Evolutionary conservation across 73 alveolate genomes (phyloP), one percentile per base, ranked within the genome.

Genomic region (Blepharisma japonicum): DNA sequence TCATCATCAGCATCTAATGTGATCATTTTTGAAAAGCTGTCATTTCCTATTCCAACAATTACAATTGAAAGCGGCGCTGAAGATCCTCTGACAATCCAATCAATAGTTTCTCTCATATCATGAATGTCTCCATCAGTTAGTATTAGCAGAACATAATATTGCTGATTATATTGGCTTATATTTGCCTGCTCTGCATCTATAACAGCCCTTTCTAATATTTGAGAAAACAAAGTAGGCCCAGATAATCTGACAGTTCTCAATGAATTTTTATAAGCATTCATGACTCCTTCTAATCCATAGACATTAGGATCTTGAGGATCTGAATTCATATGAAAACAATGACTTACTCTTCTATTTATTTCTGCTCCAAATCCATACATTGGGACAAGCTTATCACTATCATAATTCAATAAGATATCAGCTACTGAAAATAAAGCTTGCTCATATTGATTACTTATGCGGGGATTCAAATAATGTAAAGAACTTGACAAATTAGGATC

Each of bases 351-450:
- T 9, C 72, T 49, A 1, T 32, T 39, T 14, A 87, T 82, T 49
- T 55, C 55, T 32, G 91, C 96, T 6, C 97, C 97, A 84, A 91
- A 91, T 9, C 96, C 98, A 83, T 81, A 90, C 27, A 92, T 86
- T 20, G 98, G 98, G 39, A 92, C 85, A 74, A 83, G 48, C 68
- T 92, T 90, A 70, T 89, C 94, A 27, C 68, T 46, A 77, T 92
- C 96, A 84, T 86, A 92, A 55, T 83, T 56, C 6, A 87, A 88
- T 7, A 92, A 77, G 27, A 92, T 90, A 49, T 90, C 96, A 2
- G 95, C 93, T 54, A 92, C 94, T 46, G 89, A 71, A 42, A 85
- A 71, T 7, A 92, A 79, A 20, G 98, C 98, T 39, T 78, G 56
- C 71, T 82, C 86, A 80, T 92, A 92, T 45, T 83, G 68, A 77